These are phyloP conservation scores for Collybia nuda DNA, from an alignment of 768 basidiomycete genomes.

Conservation along the genomic window DNA sequence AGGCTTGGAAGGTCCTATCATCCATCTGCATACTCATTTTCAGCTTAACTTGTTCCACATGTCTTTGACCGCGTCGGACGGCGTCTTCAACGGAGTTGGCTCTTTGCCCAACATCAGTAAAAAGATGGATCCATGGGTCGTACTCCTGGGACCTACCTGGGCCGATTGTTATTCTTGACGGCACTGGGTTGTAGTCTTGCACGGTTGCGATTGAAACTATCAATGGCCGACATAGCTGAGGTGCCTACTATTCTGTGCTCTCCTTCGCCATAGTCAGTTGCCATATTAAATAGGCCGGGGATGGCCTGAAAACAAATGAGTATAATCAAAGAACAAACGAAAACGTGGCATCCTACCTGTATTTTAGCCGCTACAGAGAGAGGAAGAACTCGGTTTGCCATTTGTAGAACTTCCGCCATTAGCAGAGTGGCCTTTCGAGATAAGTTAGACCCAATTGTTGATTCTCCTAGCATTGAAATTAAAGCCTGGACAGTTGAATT, in stretches of 20 bases:
- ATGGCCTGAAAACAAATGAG: constrained; percentile 55
- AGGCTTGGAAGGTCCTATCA: constrained; percentile 85
- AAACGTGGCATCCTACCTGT: constrained; percentile 51
- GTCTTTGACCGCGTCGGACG: constrained; percentile 82
- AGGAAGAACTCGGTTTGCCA: constrained; percentile 87
- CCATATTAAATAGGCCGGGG: constrained; percentile 81
- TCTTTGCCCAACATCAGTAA: constrained; percentile 27
- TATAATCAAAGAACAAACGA: background rate
- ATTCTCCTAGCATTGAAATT: constrained; percentile 81
- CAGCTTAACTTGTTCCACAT: constrained; percentile 87
- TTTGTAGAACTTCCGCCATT: constrained; percentile 87
- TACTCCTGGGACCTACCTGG: constrained; percentile 58
- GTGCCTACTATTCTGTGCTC: constrained; percentile 82
- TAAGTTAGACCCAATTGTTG: constrained; percentile 66
- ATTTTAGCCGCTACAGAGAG: constrained; percentile 78
- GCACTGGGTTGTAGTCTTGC: constrained; percentile 61
- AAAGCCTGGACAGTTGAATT: constrained; percentile 58
- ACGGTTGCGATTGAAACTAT: constrained; percentile 91
- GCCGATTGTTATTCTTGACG: constrained; percentile 52
- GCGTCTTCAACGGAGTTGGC: constrained; percentile 86
- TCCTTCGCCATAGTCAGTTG: constrained; percentile 76
- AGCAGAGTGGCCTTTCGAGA: constrained; percentile 88
- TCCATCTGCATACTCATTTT: constrained; percentile 95
- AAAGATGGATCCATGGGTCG: background rate
- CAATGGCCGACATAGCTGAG: constrained; percentile 82